These are phyloP conservation scores for Globisporangium takayamanum DNA, from an alignment of 352 stramenopile species.

Conservation along the genomic window DNA sequence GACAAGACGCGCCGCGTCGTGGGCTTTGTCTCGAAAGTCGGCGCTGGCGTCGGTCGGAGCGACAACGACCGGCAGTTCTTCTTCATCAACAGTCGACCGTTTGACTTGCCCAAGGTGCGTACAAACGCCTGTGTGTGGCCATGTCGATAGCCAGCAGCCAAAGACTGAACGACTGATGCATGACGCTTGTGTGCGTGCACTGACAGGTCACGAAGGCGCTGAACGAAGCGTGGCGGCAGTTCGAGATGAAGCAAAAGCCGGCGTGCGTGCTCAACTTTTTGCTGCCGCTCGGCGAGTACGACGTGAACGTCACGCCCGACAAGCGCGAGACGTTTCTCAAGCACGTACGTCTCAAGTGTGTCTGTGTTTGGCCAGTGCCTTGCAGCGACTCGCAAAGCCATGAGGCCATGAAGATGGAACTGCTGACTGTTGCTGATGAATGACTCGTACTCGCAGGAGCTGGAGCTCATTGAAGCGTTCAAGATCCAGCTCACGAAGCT, in stretches of 20 bases:
- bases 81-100: conserved; percentile 94
- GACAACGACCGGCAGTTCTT: conserved; percentile 94
- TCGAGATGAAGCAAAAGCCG: conserved; percentile 90
- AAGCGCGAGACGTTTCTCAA: conserved; percentile 94
- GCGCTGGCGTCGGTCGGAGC: conserved; percentile 56
- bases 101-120: conserved; percentile 86
- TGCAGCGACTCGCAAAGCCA: no score
- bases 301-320: conserved; percentile 97
- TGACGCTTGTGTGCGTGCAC: background rate
- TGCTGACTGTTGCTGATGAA: background rate
- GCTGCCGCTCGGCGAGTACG: conserved; percentile 85
- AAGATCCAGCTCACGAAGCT: conserved; percentile 47
- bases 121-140: background rate
- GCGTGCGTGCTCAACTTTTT: conserved; percentile 91
- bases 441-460: conserved; percentile 20
- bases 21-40: conserved; percentile 70
- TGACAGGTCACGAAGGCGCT: conserved; percentile 57
- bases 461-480: conserved; percentile 49
- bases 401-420: background rate
- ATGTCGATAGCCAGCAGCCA: background rate
- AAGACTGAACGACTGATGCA: background rate
- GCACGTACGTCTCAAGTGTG: conserved; percentile 30
- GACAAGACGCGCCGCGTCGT: conserved; percentile 31
- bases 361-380: no score
- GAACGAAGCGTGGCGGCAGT: conserved; percentile 90